Base-by-base conservation (phyloP, 352 stramenopile species). In the Globisporangium takayamanum region DNA sequence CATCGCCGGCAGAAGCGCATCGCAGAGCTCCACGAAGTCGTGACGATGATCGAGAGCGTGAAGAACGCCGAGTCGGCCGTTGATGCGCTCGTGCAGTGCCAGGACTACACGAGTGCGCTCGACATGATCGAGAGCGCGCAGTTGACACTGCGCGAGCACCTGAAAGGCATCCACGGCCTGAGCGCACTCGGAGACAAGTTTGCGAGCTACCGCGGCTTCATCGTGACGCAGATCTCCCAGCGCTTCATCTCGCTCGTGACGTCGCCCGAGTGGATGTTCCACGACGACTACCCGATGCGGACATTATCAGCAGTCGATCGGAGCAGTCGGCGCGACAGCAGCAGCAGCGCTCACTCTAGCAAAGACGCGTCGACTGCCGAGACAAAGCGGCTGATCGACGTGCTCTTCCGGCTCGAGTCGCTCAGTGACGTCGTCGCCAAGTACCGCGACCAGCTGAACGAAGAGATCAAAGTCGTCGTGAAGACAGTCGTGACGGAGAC, bases 401-500 rank as follows among this genome's bases (percentile, higher is more conserved):
- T 89, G 28, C 70, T 94, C 8, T 92, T 92, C 50, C 80, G 81
- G 8, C 62, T 95, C 33, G 85, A 95, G 41, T 69, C 73, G 28
- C 58, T 95, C 8, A 71, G 74, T 11, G 73, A 88, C 61, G 84
- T 89, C 25, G 71, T 95, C 25, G 67, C 69, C 14, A 88, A 81
- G 37, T 95, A 95, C 60, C 71, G 81, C 28, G 78, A 87, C n/a
- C 80, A 89, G 45, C 55, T 95, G 0, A 93, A 85, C 39, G 84
- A 95, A 59, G 85, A 95, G 61, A 89, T 93, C 62, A 89, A 89
- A 41, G 74, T 95, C 28, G 76, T 95, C 1, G 85, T 95, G 36
- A 93, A 93, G 64, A 93, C 83, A 0, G 85, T 95, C 18, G 85
- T 95, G n/a, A 93, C 79, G 0, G 85, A 95, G 70, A 95, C 85